Percentiles rank a stretch among this genome's conserved stretches.
Evolutionary conservation across 2,329 filamentous ascomycete species (phyloP).

Genomic region (Ascocoryne sarcoides): DNA sequence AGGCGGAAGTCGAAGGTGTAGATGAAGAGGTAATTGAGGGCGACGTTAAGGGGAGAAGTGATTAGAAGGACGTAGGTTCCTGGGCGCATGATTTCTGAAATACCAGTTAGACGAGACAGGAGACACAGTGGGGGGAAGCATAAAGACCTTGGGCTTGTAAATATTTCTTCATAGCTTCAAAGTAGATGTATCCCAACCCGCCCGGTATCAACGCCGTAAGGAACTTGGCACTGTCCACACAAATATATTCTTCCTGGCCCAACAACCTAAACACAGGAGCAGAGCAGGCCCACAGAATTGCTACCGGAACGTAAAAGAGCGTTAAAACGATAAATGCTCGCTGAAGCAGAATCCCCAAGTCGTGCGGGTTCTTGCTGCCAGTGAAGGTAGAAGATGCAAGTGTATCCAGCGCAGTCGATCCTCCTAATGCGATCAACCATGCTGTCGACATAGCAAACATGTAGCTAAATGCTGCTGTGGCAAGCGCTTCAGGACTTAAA

Average conservation of each 20-base stretch:
- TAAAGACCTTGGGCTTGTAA: conserved; percentile 75
- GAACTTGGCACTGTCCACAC: conserved; percentile 63
- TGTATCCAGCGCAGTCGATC: conserved; percentile 79
- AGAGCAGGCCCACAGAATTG: conserved; percentile 64
- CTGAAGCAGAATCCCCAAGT: conserved; percentile 72
- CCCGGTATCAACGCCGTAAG: conserved; percentile 68
- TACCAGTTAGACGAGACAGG: conserved; percentile 16
- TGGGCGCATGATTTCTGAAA: conserved; percentile 58
- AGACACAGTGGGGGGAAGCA: conserved; percentile 40
- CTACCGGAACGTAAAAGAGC: conserved; percentile 63
- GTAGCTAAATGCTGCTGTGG: conserved; percentile 78
- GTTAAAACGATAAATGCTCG: conserved; percentile 64
- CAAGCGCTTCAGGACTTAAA: conserved; percentile 68
- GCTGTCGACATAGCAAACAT: conserved; percentile 91
- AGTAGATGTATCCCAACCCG: conserved; percentile 79
- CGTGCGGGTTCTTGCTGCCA: conserved; percentile 67
- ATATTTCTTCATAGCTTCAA: conserved; percentile 79
- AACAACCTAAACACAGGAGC: conserved; percentile 65
- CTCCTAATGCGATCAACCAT: conserved; percentile 79
- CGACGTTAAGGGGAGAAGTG: conserved; percentile 71
- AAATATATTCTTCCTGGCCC: conserved; percentile 72
- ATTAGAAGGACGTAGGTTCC: conserved; percentile 77
- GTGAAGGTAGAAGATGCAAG: conserved; percentile 77
- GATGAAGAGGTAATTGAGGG: conserved; percentile 74
- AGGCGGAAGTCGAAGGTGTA: conserved; percentile 63